phyloP scores from a whole-genome alignment of 148 eudicot genomes.

The Persicaria tinctoria region DNA sequence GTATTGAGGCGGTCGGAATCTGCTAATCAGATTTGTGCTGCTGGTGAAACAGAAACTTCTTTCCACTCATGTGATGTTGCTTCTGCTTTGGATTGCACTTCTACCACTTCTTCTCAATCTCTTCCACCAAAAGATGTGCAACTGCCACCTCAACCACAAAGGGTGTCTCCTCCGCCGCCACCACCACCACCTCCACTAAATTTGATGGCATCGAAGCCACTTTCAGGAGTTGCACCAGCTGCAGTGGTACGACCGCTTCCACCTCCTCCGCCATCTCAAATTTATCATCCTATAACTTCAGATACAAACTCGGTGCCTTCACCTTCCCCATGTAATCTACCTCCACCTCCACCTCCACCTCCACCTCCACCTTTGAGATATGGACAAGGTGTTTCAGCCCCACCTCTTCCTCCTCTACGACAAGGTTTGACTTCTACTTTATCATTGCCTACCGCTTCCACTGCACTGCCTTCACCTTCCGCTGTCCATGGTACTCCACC shows the following conservation, averaged over 20 bases:
- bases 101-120: constrained; percentile 9
- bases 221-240: background rate
- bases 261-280: background rate
- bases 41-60: constrained; percentile 6
- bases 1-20: constrained; percentile 16
- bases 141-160: constrained; percentile 9
- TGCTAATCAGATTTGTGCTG: constrained; percentile 10
- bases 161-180: constrained; percentile 17
- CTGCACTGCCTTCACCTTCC: constrained; percentile 21
- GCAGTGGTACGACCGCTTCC: background rate
- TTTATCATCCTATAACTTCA: background rate
- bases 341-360: constrained; percentile 26
- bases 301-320: constrained; percentile 12
- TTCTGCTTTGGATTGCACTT: constrained; percentile 17
- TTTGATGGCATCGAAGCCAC: background rate
- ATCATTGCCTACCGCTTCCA: constrained; percentile 15
- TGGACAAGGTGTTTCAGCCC: constrained; percentile 7
- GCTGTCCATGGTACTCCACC: constrained; percentile 17
- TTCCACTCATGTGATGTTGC: background rate
- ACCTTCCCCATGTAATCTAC: constrained; percentile 20
- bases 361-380: constrained; percentile 18
- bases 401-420: constrained; percentile 19
- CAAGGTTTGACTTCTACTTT: constrained; percentile 10
- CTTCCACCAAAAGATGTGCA: constrained; percentile 15
- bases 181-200: constrained; percentile 15